Conservation (phyloP, 495 filamentous ascomycete genomes). For the Echria macrotheca region DNA sequence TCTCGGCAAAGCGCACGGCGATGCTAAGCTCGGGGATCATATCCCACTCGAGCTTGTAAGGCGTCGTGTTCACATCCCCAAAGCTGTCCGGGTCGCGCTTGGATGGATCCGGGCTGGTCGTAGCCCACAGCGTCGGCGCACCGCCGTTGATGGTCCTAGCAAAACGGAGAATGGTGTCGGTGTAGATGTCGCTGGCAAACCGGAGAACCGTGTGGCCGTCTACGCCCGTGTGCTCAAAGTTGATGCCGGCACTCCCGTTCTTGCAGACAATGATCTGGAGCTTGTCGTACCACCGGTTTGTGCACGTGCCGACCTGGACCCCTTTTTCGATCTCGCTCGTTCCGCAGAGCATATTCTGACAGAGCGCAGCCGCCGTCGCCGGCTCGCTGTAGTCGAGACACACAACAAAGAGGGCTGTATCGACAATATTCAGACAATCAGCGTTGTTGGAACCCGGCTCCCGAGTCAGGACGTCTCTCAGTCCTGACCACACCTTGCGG, state of each 20-base stretch:
- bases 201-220: slow-evolving; percentile 96
- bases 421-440: slow-evolving; percentile 89
- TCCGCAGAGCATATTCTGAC: slow-evolving; percentile 97
- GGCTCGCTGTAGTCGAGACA: slow-evolving; percentile 93
- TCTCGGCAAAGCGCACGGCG: slow-evolving; percentile 92
- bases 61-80: slow-evolving; percentile 89
- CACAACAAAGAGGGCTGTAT: slow-evolving; percentile 87
- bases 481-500: slow-evolving; percentile 86
- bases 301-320: slow-evolving; percentile 95
- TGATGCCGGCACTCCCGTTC: slow-evolving; percentile 96
- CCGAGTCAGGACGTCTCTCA: slow-evolving; percentile 82
- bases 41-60: slow-evolving; percentile 96
- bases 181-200: slow-evolving; percentile 94
- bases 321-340: slow-evolving; percentile 86
- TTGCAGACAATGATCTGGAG: slow-evolving; percentile 99
- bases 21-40: slow-evolving; percentile 90
- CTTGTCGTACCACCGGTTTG: slow-evolving; percentile 98
- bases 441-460: slow-evolving; percentile 89
- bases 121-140: slow-evolving; percentile 87
- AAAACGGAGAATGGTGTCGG: slow-evolving; percentile 95
- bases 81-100: slow-evolving; percentile 93
- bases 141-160: slow-evolving; percentile 94
- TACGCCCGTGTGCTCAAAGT: slow-evolving; percentile 97
- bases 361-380: slow-evolving; percentile 67
- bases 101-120: slow-evolving; percentile 81